Evolutionary conservation across 1,284 basidiomycete genomes (phyloP).

Genomic region (Ceratobasidium sp.): DNA sequence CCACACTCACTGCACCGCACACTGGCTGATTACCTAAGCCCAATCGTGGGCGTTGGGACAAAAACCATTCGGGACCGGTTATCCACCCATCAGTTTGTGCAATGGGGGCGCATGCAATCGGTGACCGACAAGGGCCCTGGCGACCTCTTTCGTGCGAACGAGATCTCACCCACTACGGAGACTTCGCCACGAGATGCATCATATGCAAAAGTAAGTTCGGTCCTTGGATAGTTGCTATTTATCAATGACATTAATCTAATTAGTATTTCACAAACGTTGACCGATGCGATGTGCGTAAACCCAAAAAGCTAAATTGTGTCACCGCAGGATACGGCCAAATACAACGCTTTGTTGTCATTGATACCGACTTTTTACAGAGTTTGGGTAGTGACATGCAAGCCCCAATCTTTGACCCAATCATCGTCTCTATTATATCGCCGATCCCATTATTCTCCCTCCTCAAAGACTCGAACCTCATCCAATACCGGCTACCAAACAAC

Average conservation of each 20-base stretch:
- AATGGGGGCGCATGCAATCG: conserved; percentile 18
- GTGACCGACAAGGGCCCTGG: neutral
- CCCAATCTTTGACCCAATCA: conserved; percentile 37
- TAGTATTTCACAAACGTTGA: neutral
- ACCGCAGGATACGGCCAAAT: conserved; percentile 13
- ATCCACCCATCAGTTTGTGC: neutral
- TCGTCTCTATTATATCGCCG: conserved; percentile 51
- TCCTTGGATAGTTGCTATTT: neutral
- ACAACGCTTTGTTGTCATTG: neutral
- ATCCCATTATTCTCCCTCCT: conserved; percentile 33
- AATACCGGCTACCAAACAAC: conserved; percentile 26
- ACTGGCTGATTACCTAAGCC: neutral
- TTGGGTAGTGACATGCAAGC: neutral
- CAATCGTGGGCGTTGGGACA: neutral
- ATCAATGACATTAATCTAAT: neutral
- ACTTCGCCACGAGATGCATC: neutral
- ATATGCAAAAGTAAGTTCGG: neutral
- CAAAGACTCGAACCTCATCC: conserved; percentile 31
- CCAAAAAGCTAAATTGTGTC: neutral
- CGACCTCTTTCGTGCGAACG: conserved; percentile 1
- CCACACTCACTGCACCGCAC: conserved; percentile 47
- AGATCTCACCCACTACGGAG: neutral
- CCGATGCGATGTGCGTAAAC: neutral
- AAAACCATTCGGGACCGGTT: neutral
- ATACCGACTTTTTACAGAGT: neutral